These are phyloP conservation scores for Massarina eburnea DNA, from an alignment of 2,329 filamentous ascomycete genomes.

Conservation along the genomic window DNA sequence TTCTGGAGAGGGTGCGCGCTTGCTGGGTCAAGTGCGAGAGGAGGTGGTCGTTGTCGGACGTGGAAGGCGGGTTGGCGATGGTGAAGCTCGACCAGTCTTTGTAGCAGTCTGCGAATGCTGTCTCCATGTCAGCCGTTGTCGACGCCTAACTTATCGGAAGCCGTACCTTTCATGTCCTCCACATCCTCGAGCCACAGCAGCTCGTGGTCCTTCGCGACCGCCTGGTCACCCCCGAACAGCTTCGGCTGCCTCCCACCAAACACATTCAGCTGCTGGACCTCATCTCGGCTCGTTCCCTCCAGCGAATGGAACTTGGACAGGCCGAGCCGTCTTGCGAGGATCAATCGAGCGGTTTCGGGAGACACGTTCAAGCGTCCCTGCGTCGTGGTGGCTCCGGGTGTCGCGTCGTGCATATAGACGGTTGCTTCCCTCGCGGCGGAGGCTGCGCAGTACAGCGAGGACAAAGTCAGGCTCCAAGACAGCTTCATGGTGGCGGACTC, in stretches of 20 bases:
- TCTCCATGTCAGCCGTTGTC: background rate
- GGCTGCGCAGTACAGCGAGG: slow-evolving; percentile 44
- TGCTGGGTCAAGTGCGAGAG: slow-evolving; percentile 40
- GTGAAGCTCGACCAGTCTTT: slow-evolving; percentile 22
- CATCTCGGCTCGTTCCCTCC: slow-evolving; percentile 42
- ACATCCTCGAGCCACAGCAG: slow-evolving; percentile 47
- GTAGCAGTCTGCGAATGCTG: background rate
- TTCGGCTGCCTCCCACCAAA: slow-evolving; percentile 45
- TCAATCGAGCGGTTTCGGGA: slow-evolving; percentile 51
- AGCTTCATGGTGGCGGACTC: slow-evolving; percentile 48
- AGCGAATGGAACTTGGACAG: slow-evolving; percentile 52
- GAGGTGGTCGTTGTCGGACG: slow-evolving; percentile 39
- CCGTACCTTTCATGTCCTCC: slow-evolving; percentile 37
- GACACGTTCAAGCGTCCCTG: slow-evolving; percentile 26
- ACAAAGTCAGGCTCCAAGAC: slow-evolving; percentile 41
- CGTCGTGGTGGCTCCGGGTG: slow-evolving; percentile 7
- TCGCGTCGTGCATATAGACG: slow-evolving; percentile 42
- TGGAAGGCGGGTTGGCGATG: slow-evolving; percentile 35
- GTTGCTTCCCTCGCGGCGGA: slow-evolving; percentile 33
- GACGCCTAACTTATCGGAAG: slow-evolving; percentile 4
- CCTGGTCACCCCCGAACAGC: slow-evolving; percentile 42
- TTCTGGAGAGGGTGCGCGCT: slow-evolving; percentile 32
- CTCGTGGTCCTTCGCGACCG: slow-evolving; percentile 27
- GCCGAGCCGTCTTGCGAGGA: slow-evolving; percentile 54
- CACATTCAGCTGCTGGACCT: slow-evolving; percentile 50